Base-by-base conservation (phyloP, 306 rosid genomes). In the Vicia villosa region DNA sequence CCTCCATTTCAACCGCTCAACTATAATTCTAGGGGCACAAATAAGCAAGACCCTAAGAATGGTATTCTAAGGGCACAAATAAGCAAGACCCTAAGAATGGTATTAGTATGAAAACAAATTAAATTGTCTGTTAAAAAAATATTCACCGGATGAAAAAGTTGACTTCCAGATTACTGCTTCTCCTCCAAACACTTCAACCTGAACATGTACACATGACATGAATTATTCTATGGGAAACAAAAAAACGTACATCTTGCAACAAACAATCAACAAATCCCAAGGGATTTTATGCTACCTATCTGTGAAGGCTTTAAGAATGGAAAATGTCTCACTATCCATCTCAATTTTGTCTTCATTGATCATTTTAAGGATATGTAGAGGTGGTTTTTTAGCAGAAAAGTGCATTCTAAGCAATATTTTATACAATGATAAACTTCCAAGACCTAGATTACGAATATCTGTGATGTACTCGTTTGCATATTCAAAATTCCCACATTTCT, bases 391-490 rank as follows among this genome's bases (percentile, higher is more conserved):
- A 36, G 85, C 78, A 72, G 70, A 75, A 74, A 74, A 59, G 68
- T 70, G 83, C 81, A 87, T 80, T 78, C 91, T 81, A 19, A 85
- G 88, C 79, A 87, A 73, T 43, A 73, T 69, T 70, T 85, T 87
- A 56, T 85, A 87, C 75, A 82, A 69, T 10, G 89, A 65, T 69
- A 83, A 69, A 82, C 68, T 87, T 42, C 80, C 83, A 78, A 78
- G 62, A 55, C 89, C 84, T 36, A 71, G 72, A 38, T 67, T 43
- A 47, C 50, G 87, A 73, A 83, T 76, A 50, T 77, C 73, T 41
- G 37, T 69, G 13, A 85, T 32, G 58, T 70, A 85, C 76, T 82
- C 74, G 7, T 74, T 68, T 36, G 87, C 87, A 68, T 79, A 80
- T 42, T 83, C 83, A 71, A 85, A 67, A 50, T 81, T 84, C 51